These are phyloP conservation scores for Calvatia gigantea DNA, from an alignment of 768 basidiomycete species.

Conservation along the genomic window DNA sequence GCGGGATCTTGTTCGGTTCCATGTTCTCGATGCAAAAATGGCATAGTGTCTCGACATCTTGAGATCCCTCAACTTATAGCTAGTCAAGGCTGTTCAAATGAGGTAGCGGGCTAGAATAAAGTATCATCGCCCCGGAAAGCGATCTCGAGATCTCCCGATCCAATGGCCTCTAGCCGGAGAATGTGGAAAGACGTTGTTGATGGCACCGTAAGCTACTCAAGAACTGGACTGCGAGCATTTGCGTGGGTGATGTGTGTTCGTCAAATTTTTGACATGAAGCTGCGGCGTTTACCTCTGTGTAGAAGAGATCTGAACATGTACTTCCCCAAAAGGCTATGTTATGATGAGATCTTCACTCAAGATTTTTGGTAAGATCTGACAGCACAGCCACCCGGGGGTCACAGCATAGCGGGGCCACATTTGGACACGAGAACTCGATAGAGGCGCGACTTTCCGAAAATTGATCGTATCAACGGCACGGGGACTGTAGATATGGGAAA, in stretches of 20 bases:
- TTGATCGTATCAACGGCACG: background rate
- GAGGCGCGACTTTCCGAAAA: slow-evolving; percentile 19
- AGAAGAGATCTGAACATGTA: slow-evolving; percentile 17
- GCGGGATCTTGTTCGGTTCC: slow-evolving; percentile 1
- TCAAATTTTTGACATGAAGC: slow-evolving; percentile 1
- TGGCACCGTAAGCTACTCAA: background rate
- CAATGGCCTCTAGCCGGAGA: background rate
- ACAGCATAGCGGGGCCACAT: slow-evolving; percentile 17
- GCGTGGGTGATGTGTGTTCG: background rate
- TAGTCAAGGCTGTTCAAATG: slow-evolving; percentile 30
- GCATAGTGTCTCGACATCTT: slow-evolving; percentile 3
- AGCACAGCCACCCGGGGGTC: slow-evolving; percentile 19
- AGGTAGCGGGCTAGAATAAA: slow-evolving; percentile 22
- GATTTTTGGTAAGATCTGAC: slow-evolving; percentile 14
- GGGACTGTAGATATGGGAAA: slow-evolving; percentile 3
- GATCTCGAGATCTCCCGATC: slow-evolving; percentile 26
- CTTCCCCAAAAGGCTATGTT: slow-evolving; percentile 4
- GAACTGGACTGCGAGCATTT: background rate
- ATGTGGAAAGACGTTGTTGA: background rate
- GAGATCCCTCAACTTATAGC: slow-evolving; percentile 20
- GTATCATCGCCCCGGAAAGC: slow-evolving; percentile 21
- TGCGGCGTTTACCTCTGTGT: slow-evolving; percentile 27
- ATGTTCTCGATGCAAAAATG: background rate
- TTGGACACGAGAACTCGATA: slow-evolving; percentile 11
- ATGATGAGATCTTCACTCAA: slow-evolving; percentile 16